Percentiles rank a stretch among this genome's conserved stretches.
These are phyloP conservation scores for Lachnellula occidentalis DNA, from an alignment of 2,329 filamentous ascomycete species.

Conservation along the genomic window DNA sequence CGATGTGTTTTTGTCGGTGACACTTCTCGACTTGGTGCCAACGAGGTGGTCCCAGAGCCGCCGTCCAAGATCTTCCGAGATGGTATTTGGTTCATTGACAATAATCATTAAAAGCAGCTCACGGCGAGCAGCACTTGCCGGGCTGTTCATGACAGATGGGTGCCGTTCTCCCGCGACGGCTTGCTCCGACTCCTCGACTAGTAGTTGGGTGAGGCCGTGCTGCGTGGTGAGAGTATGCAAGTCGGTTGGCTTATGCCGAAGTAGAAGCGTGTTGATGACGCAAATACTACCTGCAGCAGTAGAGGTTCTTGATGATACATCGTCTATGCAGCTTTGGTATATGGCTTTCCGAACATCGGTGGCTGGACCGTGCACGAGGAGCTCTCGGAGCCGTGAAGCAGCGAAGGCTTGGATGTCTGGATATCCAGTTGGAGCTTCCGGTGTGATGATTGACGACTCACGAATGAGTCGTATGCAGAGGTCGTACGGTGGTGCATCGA, in stretches of 20 bases:
- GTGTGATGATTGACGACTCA: conserved; percentile 56
- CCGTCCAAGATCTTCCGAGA: conserved; percentile 56
- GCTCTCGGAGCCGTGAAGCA: conserved; percentile 51
- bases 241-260: conserved; percentile 42
- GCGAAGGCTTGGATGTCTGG: conserved; percentile 61
- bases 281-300: conserved; percentile 70
- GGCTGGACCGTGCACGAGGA: conserved; percentile 53
- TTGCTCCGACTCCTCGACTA: conserved; percentile 60
- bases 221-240: conserved; percentile 53
- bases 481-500: conserved; percentile 44
- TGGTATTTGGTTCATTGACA: conserved; percentile 51
- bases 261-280: conserved; percentile 50
- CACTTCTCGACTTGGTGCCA: conserved; percentile 53
- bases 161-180: conserved; percentile 13
- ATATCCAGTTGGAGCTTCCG: conserved; percentile 50
- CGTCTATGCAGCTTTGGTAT: conserved; percentile 60
- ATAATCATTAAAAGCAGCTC: conserved; percentile 56
- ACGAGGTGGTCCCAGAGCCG: conserved; percentile 70
- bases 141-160: conserved; percentile 34
- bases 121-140: conserved; percentile 47
- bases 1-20: conserved; percentile 56
- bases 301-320: conserved; percentile 57
- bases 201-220: conserved; percentile 55
- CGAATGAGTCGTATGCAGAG: conserved; percentile 64
- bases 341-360: conserved; percentile 54